phyloP scores from a whole-genome alignment of 768 basidiomycete genomes.

The Candolleomyces eurysporus region DNA sequence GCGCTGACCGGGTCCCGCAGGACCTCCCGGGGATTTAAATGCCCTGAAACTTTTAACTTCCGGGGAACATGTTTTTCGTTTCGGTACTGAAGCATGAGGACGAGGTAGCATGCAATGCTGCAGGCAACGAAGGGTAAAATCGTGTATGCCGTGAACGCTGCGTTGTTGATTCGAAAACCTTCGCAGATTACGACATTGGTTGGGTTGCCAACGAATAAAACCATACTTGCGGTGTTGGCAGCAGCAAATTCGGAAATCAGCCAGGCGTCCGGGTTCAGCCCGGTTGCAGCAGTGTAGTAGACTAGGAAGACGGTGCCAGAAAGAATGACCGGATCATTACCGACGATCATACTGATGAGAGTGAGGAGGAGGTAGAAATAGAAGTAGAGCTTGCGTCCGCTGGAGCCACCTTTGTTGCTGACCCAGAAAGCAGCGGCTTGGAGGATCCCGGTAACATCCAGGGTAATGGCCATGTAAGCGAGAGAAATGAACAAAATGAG shows the following conservation, averaged over 20 bases:
- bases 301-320: constrained; percentile 89
- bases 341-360: constrained; percentile 72
- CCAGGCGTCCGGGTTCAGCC: constrained; percentile 58
- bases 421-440: constrained; percentile 89
- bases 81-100: constrained; percentile 60
- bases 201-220: constrained; percentile 83
- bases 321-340: constrained; percentile 92
- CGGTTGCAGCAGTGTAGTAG: constrained; percentile 77
- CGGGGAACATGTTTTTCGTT: constrained; percentile 52
- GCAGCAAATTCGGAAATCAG: constrained; percentile 75
- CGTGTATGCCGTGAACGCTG: constrained; percentile 78
- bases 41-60: constrained; percentile 30
- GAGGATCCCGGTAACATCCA: constrained; percentile 87
- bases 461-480: constrained; percentile 89
- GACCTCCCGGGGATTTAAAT: constrained; percentile 53
- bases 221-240: constrained; percentile 77
- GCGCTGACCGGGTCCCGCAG: constrained; percentile 77
- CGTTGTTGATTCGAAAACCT: constrained; percentile 76
- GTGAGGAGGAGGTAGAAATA: constrained; percentile 87
- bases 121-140: constrained; percentile 78
- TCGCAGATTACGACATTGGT: constrained; percentile 94
- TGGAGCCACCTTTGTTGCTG: constrained; percentile 70
- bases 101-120: constrained; percentile 56
- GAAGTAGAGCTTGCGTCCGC: constrained; percentile 70
- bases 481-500: constrained; percentile 89